phyloP scores from a whole-genome alignment of 257 asterid species.

The Gentiana dahurica region DNA sequence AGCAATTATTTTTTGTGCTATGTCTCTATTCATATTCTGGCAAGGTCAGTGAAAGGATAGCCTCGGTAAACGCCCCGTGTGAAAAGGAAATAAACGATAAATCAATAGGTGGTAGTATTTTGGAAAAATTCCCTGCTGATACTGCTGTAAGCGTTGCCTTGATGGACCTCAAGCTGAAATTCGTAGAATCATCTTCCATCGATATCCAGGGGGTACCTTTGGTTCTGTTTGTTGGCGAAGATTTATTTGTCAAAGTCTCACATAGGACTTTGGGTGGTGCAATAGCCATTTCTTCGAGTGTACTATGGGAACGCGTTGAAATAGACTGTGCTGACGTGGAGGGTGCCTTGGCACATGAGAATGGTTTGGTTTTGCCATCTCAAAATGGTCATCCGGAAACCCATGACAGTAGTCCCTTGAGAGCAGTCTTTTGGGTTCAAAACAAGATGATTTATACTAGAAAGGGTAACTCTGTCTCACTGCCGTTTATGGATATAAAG shows the following conservation, averaged over 20 bases:
- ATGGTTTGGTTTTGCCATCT: conserved; percentile 22
- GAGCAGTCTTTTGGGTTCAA: conserved; percentile 94
- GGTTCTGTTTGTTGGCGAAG: conserved; percentile 71
- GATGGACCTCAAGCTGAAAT: conserved; percentile 61
- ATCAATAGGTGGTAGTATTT: conserved; percentile 33
- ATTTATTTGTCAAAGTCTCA: conserved; percentile 53
- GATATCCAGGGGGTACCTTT: conserved; percentile 50
- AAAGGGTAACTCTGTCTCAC: conserved; percentile 20
- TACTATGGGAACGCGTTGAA: conserved; percentile 78
- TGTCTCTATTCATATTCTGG: conserved; percentile 75
- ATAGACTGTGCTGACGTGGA: conserved; percentile 64
- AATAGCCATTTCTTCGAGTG: conserved; percentile 66
- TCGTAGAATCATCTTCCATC: conserved; percentile 58
- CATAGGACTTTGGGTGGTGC: conserved; percentile 97
- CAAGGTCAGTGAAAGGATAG: conserved; percentile 64
- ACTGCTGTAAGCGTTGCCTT: conserved; percentile 60
- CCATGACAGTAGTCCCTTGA: conserved; percentile 10
- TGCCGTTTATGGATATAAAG: conserved; percentile 62
- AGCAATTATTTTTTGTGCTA: conserved; percentile 82
- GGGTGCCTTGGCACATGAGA: conserved; percentile 29
- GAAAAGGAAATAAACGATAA: conserved; percentile 31
- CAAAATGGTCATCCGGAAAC: conserved; percentile 31
- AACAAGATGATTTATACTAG: conserved; percentile 34
- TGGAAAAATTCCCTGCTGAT: conserved; percentile 77
- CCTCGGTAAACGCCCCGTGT: conserved; percentile 34